phyloP scores from a whole-genome alignment of 371 early-diverging fungal species.

The Mucor circinelloides region DNA sequence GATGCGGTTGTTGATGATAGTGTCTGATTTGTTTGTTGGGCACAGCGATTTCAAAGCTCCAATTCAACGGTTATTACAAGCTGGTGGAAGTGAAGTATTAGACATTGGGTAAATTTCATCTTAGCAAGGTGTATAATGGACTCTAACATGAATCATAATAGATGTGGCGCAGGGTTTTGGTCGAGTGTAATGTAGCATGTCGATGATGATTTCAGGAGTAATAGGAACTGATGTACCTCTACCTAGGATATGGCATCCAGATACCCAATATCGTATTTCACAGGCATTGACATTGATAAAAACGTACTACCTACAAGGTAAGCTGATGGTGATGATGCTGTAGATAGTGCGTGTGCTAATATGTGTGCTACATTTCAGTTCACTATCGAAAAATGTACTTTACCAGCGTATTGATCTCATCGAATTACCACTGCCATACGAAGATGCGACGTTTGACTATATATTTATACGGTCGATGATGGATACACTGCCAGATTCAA shows the following conservation, averaged over 20 bases:
- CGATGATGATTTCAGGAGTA: not conserved
- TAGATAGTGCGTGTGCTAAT: too few relatives aligned
- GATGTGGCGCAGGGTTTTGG: slow-evolving; percentile 50
- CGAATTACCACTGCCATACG: slow-evolving; percentile 44
- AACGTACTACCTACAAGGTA: slow-evolving; percentile 40
- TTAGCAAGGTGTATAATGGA: not conserved
- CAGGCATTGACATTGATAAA: slow-evolving; percentile 47
- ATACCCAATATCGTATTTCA: slow-evolving; percentile 46
- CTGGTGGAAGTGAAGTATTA: slow-evolving; percentile 47
- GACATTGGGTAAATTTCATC: slow-evolving; percentile 42
- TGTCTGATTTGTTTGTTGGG: not conserved
- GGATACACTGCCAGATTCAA: slow-evolving; percentile 37
- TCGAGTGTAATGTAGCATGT: slow-evolving; percentile 30
- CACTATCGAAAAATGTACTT: slow-evolving; percentile 27
- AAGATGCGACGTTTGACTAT: slow-evolving; percentile 44
- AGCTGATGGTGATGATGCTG: not conserved
- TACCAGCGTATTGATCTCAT: slow-evolving; percentile 41
- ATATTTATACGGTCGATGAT: slow-evolving; percentile 49
- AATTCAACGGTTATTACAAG: slow-evolving; percentile 32
- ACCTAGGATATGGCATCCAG: slow-evolving; percentile 44
- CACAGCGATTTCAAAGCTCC: slow-evolving; percentile 48
- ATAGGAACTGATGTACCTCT: not conserved
- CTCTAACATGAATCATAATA: not conserved
- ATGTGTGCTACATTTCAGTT: not conserved
- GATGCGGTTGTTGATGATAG: not conserved